These are phyloP conservation scores for Pseudonectria buxi DNA, from an alignment of 2,329 filamentous ascomycete genomes.

Conservation along the genomic window DNA sequence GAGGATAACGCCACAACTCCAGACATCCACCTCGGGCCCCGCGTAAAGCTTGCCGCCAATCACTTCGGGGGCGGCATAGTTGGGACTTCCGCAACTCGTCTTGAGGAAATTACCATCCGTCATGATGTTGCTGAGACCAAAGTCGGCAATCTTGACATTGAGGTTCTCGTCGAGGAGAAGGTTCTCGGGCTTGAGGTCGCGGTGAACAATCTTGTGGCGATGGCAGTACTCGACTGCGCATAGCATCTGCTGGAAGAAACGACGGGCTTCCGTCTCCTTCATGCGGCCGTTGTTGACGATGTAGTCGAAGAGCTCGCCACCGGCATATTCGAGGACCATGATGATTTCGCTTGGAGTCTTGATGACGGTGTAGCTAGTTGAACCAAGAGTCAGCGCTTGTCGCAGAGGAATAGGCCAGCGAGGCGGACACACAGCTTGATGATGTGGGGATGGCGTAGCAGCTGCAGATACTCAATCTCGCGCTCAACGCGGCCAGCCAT, in stretches of 20 bases:
- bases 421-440: conserved; percentile 75
- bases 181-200: conserved; percentile 96
- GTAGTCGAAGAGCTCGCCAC: conserved; percentile 95
- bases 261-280: conserved; percentile 84
- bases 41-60: conserved; percentile 97
- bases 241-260: conserved; percentile 98
- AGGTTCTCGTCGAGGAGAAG: conserved; percentile 88
- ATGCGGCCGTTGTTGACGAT: conserved; percentile 92
- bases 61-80: conserved; percentile 96
- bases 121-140: conserved; percentile 99
- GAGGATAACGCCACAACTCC: conserved; percentile 91
- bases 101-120: conserved; percentile 98
- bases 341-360: conserved; percentile 92
- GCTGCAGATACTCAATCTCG: conserved; percentile 95
- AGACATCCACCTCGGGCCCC: conserved; percentile 95
- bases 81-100: conserved; percentile 95
- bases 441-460: conserved; percentile 93
- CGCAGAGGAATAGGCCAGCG: background rate
- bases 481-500: conserved; percentile 97
- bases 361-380: conserved; percentile 80
- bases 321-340: conserved; percentile 98
- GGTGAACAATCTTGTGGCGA: conserved; percentile 96
- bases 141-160: conserved; percentile 99
- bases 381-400: conserved; percentile 4
- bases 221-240: conserved; percentile 99